A percentile compares a stretch with the other conserved stretches of the same genome.
Evolutionary conservation across 495 filamentous ascomycete genomes (phyloP).

Genomic region (Apiosordaria backusii): DNA sequence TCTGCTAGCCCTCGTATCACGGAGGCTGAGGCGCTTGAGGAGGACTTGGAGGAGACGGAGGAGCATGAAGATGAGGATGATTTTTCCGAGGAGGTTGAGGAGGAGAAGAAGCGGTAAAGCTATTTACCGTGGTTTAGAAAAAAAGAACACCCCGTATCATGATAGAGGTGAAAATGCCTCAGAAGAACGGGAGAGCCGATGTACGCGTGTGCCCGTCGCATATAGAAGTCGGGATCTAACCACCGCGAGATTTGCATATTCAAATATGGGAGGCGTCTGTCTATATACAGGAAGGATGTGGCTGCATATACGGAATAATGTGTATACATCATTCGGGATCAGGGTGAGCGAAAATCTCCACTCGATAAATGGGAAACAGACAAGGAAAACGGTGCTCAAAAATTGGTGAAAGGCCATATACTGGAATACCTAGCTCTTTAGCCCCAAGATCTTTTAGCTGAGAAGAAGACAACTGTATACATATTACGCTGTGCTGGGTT

Average conservation of each 20-base stretch:
- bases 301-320: not conserved
- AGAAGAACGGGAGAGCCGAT: not conserved
- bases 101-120: constrained; percentile 17
- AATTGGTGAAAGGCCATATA: not conserved
- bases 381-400: not conserved
- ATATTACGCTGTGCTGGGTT: not conserved
- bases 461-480: not conserved
- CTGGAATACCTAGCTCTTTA: not conserved
- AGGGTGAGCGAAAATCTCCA: constrained; percentile 4
- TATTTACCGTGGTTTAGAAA: too few species aligned
- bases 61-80: constrained; percentile 38
- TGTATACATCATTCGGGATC: not conserved
- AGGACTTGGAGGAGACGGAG: constrained; percentile 38
- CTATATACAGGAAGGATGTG: not conserved
- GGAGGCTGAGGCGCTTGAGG: constrained; percentile 44
- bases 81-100: constrained; percentile 6
- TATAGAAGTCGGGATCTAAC: not conserved
- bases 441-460: not conserved
- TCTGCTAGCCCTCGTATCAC: constrained; percentile 34
- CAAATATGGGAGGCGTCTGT: not conserved
- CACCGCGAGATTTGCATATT: not conserved
- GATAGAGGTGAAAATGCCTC: not conserved
- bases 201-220: not conserved
- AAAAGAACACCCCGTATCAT: too few species aligned
- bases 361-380: not conserved